Conservation (phyloP, 441 rosid genomes). For the Gossypium laxum region DNA sequence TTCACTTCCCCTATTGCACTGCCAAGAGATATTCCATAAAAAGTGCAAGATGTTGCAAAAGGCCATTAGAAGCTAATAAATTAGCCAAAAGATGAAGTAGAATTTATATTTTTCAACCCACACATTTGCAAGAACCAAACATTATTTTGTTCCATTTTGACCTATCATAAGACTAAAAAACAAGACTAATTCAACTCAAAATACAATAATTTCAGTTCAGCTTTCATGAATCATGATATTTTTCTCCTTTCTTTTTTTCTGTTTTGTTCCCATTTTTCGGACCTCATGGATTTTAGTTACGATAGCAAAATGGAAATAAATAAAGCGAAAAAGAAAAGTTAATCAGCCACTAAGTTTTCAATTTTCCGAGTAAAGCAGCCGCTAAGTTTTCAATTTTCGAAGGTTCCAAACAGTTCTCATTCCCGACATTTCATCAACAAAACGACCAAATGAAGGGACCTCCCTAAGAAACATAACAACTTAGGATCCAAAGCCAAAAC, state of each 20-base stretch:
- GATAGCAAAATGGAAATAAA: background rate
- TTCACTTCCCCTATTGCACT: background rate
- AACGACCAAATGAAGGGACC: background rate
- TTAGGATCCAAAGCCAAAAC: conserved; percentile 11
- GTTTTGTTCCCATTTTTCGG: background rate
- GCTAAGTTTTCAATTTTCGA: conserved; percentile 9
- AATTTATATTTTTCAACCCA: background rate
- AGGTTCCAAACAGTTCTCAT: conserved; percentile 5
- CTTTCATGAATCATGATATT: background rate
- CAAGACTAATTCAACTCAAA: background rate
- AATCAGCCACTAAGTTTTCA: background rate
- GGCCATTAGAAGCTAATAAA: background rate
- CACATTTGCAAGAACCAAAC: background rate
- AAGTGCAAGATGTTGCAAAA: background rate
- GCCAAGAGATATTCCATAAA: background rate
- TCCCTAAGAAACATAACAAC: background rate
- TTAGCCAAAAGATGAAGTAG: background rate
- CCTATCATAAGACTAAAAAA: background rate
- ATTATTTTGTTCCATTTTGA: background rate
- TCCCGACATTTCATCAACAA: conserved; percentile 7
- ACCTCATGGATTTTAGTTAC: background rate
- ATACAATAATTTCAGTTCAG: background rate
- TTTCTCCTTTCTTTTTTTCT: background rate
- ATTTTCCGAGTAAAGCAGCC: background rate
- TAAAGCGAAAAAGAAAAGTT: background rate